Conservation (phyloP, 768 basidiomycete species). For the Chalciporus sphaerocephalus region DNA sequence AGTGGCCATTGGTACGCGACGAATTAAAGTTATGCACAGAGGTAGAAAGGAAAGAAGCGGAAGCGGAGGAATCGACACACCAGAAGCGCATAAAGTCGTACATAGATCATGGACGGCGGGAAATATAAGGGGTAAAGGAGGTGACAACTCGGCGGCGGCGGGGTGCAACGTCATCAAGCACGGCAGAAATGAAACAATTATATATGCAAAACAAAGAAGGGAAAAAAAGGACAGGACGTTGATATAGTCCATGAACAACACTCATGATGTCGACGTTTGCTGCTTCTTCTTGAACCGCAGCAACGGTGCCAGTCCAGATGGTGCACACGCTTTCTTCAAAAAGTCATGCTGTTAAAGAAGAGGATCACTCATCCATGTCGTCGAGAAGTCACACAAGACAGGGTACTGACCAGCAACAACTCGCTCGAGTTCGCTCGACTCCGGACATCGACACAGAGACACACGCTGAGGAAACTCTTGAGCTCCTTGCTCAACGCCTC, state of each 20-base stretch:
- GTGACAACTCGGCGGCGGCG: background rate
- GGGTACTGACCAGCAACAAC: constrained; percentile 64
- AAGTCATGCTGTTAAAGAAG: constrained; percentile 92
- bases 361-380: constrained; percentile 4
- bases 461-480: constrained; percentile 96
- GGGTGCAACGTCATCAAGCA: constrained; percentile 2
- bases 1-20: constrained; percentile 11
- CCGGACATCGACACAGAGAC: constrained; percentile 93
- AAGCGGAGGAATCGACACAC: background rate
- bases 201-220: constrained; percentile 18
- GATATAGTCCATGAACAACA: background rate
- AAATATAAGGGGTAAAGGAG: constrained; percentile 1
- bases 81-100: constrained; percentile 7
- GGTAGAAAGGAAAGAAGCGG: constrained; percentile 3
- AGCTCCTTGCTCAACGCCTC: constrained; percentile 88
- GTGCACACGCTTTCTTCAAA: constrained; percentile 80
- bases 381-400: background rate
- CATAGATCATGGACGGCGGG: constrained; percentile 11
- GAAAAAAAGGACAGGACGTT: background rate
- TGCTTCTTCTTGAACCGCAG: constrained; percentile 76
- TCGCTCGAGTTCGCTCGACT: constrained; percentile 89
- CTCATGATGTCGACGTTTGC: constrained; percentile 35
- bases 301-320: constrained; percentile 79
- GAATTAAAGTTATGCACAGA: constrained; percentile 11
- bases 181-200: constrained; percentile 1